These are phyloP conservation scores for Inga leiocalycina DNA, from an alignment of 306 rosid species.

Conservation along the genomic window DNA sequence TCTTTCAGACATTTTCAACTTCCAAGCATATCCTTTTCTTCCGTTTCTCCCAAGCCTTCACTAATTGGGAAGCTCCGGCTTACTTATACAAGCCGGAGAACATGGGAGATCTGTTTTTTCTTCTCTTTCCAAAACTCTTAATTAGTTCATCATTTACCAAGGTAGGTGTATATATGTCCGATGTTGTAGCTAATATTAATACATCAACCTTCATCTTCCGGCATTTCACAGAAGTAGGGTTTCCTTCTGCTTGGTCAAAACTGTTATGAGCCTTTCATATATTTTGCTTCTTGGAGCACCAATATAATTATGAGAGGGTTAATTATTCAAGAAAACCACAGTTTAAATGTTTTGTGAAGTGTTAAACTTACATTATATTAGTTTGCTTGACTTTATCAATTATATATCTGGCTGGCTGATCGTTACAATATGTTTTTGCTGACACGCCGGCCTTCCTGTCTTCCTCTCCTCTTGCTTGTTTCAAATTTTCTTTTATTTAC, in stretches of 20 bases:
- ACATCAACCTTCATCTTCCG: background rate
- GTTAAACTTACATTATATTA: slow-evolving; percentile 25
- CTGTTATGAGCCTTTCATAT: slow-evolving; percentile 26
- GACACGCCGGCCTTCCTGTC: background rate
- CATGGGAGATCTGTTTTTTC: background rate
- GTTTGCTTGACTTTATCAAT: background rate
- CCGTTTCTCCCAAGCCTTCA: background rate
- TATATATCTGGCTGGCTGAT: slow-evolving; percentile 8
- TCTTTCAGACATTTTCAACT: slow-evolving; percentile 28
- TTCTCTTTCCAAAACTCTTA: background rate
- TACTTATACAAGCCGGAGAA: background rate
- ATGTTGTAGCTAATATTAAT: background rate
- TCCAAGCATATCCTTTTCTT: background rate
- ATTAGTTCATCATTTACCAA: background rate
- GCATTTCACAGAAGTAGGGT: slow-evolving; percentile 34
- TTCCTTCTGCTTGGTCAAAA: slow-evolving; percentile 19
- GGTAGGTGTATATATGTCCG: background rate
- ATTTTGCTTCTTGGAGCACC: slow-evolving; percentile 1
- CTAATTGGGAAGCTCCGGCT: background rate
- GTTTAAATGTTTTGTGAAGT: background rate
- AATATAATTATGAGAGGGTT: slow-evolving; percentile 16
- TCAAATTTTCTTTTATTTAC: slow-evolving; percentile 1
- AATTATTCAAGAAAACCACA: background rate
- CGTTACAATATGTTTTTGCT: slow-evolving; percentile 21
- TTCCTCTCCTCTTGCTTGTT: slow-evolving; percentile 17